phyloP scores from a whole-genome alignment of 2,329 filamentous ascomycete genomes.

The Ophiostoma triangulosporum region DNA sequence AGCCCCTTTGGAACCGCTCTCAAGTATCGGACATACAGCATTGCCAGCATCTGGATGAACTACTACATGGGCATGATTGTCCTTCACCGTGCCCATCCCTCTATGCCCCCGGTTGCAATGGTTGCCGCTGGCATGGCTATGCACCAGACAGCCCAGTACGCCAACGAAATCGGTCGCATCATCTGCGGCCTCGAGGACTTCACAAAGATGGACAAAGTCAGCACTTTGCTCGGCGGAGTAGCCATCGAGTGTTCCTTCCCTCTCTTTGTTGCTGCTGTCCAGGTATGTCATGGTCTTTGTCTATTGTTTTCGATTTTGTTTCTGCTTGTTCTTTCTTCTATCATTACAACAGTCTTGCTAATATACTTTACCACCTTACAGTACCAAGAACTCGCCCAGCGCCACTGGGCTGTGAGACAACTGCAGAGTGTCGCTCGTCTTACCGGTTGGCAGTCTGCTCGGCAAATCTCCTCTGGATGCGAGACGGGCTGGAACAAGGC shows the following conservation, averaged over 20 bases:
- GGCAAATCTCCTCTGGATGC: conserved; percentile 69
- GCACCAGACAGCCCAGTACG: conserved; percentile 53
- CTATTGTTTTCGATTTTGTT: not conserved
- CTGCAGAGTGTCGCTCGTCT: conserved; percentile 63
- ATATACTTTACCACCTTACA: conserved; percentile 22
- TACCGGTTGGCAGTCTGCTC: conserved; percentile 78
- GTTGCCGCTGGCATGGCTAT: conserved; percentile 71
- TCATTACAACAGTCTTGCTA: not conserved
- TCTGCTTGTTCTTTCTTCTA: conserved; percentile 12
- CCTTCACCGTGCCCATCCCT: conserved; percentile 68
- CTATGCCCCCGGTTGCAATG: conserved; percentile 85
- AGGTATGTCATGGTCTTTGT: conserved; percentile 29
- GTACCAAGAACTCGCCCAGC: conserved; percentile 57
- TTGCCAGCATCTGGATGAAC: conserved; percentile 77
- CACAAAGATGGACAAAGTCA: conserved; percentile 43
- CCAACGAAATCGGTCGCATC: conserved; percentile 67
- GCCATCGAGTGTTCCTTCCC: conserved; percentile 72
- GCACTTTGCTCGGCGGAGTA: conserved; percentile 64
- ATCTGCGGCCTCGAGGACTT: conserved; percentile 55
- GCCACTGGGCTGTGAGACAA: conserved; percentile 62
- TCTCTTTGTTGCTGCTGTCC: conserved; percentile 75
- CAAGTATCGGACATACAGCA: conserved; percentile 74
- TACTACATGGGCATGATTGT: conserved; percentile 77
- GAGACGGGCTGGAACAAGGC: conserved; percentile 74
- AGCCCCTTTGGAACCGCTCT: conserved; percentile 74